phyloP scores from a whole-genome alignment of 805 yeast genomes.

The Yarrowia hollandica region DNA sequence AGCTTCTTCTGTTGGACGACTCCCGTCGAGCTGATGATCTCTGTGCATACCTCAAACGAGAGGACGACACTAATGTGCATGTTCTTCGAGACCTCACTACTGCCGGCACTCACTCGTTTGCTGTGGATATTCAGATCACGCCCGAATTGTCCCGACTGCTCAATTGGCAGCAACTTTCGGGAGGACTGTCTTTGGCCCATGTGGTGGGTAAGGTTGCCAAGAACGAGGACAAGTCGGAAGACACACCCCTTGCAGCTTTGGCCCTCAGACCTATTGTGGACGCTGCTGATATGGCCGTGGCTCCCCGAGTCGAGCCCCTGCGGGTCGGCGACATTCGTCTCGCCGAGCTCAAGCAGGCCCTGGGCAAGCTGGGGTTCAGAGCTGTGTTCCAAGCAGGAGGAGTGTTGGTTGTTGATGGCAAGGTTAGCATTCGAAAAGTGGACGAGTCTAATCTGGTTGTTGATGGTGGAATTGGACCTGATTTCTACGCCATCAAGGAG shows the following conservation, averaged over 20 bases:
- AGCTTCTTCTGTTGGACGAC: conserved; percentile 50
- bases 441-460: conserved; percentile 81
- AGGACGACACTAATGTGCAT: conserved; percentile 43
- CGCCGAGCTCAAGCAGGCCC: conserved; percentile 70
- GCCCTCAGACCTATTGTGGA: conserved; percentile 4
- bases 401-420: conserved; percentile 78
- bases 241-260: conserved; percentile 15
- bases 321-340: conserved; percentile 88
- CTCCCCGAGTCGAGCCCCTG: conserved; percentile 46
- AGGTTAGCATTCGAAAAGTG: conserved; percentile 71
- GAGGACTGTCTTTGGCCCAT: conserved; percentile 79
- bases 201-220: conserved; percentile 62
- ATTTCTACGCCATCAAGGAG: conserved; percentile 75
- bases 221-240: conserved; percentile 34
- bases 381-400: conserved; percentile 96
- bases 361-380: conserved; percentile 57
- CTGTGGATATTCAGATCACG: conserved; percentile 65
- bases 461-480: conserved; percentile 74
- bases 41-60: conserved; percentile 24
- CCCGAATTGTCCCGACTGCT: conserved; percentile 59
- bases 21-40: conserved; percentile 31
- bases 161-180: conserved; percentile 82
- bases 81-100: conserved; percentile 38
- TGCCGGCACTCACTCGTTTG: conserved; percentile 40
- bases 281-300: conserved; percentile 37